A percentile compares a stretch with the other conserved stretches of the same genome.
phyloP scores from a whole-genome alignment of 768 basidiomycete species.

The Suillus alpinus region DNA sequence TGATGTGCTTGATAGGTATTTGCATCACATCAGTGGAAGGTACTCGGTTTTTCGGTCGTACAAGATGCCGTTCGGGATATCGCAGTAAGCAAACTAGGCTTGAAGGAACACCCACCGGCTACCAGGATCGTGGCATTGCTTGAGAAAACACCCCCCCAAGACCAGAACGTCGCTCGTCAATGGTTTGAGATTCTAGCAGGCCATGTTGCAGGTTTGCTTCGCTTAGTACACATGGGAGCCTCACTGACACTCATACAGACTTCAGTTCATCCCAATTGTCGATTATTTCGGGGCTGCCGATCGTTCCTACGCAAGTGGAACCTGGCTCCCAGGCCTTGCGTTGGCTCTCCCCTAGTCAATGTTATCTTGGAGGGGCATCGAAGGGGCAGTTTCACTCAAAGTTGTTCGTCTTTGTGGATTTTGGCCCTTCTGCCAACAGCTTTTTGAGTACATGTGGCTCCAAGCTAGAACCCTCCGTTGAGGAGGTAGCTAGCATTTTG shows the following conservation, averaged over 20 bases:
- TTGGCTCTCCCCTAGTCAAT: slow-evolving; percentile 61
- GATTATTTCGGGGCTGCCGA: slow-evolving; percentile 51
- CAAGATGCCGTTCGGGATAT: slow-evolving; percentile 51
- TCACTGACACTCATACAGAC: slow-evolving; percentile 35
- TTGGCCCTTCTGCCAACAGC: slow-evolving; percentile 74
- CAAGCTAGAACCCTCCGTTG: slow-evolving; percentile 80
- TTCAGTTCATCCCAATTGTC: slow-evolving; percentile 57
- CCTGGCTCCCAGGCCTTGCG: slow-evolving; percentile 29
- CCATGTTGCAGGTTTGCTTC: slow-evolving; percentile 53
- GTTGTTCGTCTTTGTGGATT: slow-evolving; percentile 86
- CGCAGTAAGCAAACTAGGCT: slow-evolving; percentile 59
- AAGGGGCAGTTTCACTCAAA: slow-evolving; percentile 68
- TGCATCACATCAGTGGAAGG: slow-evolving; percentile 60
- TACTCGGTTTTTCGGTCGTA: slow-evolving; percentile 74
- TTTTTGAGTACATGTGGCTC: slow-evolving; percentile 90
- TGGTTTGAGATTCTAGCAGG: slow-evolving; percentile 72
- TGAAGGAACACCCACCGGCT: slow-evolving; percentile 68
- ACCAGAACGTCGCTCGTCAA: slow-evolving; percentile 49
- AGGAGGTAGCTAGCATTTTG: slow-evolving; percentile 73
- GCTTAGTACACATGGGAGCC: background rate
- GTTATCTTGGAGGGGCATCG: slow-evolving; percentile 59
- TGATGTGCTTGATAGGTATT: slow-evolving; percentile 53
- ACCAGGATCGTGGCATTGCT: slow-evolving; percentile 57
- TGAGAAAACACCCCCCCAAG: slow-evolving; percentile 54
- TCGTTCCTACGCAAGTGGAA: slow-evolving; percentile 60